Conservation (phyloP, 495 filamentous ascomycete genomes). For the Neurospora cerealis region DNA sequence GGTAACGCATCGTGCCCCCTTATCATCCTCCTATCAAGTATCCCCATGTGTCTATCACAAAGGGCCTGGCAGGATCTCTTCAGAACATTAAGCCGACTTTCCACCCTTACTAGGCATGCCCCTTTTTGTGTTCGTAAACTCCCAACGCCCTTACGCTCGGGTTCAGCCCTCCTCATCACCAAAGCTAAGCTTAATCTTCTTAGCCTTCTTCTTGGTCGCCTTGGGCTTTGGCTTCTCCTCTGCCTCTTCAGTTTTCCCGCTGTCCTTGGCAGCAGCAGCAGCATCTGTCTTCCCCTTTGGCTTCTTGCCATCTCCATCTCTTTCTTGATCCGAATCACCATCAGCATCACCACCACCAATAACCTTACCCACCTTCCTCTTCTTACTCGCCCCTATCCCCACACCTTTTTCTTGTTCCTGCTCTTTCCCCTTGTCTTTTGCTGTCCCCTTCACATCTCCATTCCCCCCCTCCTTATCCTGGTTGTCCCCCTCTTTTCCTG, state of each 20-base stretch:
- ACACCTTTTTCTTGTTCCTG: slow-evolving; percentile 6
- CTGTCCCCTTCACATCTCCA: no score
- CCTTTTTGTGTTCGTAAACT: not conserved
- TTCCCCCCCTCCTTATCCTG: no score
- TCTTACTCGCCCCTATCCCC: slow-evolving; percentile 32
- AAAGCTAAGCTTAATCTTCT: slow-evolving; percentile 53
- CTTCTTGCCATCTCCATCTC: slow-evolving; percentile 10
- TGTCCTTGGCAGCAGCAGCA: slow-evolving; percentile 7
- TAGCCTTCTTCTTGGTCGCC: slow-evolving; percentile 35
- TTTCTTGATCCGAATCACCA: slow-evolving; percentile 4
- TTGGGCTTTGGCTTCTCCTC: slow-evolving; percentile 5
- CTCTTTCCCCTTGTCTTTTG: no score
- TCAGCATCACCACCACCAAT: slow-evolving; percentile 26
- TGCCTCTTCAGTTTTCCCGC: slow-evolving; percentile 2
- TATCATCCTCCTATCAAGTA: no score
- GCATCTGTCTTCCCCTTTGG: slow-evolving; percentile 3
- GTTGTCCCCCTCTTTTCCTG: no score
- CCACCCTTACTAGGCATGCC: not conserved
- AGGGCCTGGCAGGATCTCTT: no score
- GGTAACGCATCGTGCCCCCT: no score
- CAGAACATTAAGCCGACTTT: no score
- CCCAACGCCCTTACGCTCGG: not conserved
- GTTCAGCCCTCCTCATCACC: slow-evolving; percentile 38
- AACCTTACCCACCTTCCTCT: slow-evolving; percentile 39
- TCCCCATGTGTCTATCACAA: no score